Evolutionary conservation across 2,329 filamentous ascomycete genomes (phyloP), one percentile per base, ranked within the genome.

Genomic region (Didymella exigua): DNA sequence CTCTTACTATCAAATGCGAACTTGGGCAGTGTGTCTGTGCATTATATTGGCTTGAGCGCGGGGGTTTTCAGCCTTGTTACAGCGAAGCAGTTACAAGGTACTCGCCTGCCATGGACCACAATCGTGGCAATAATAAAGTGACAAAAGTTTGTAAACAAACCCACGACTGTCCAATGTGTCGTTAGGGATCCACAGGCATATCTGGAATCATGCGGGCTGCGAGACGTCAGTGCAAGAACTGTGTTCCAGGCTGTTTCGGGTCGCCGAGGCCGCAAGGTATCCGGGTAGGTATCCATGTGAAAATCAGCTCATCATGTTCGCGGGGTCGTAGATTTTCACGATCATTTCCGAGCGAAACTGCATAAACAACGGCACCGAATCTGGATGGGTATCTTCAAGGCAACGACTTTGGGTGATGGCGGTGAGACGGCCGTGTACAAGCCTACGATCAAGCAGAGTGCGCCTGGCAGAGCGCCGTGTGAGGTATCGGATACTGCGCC

Each of bases 241-340:
- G 51, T 62, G 64, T 67, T 60, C 49, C 61, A 69, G 59, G 38
- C 52, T 59, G 69, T 71, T 72, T 70, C 68, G 63, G 47, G 23
- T 41, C 51, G 24, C 43, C 34, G 21, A 48, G 38, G 43, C 31
- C 21, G 16, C 19, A 26, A 46, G 29, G 26, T 34, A 33, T 41
- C 52, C 45, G 36, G 52, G 46, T 24, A 41, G 52, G 46, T 24
- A 50, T 34, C 49, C 51, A 62, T 59, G 58, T 51, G 48, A 46
- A 40, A 19, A 52, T 52, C 49, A 26, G 49, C 33, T 24, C 31
- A 45, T 51, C 41, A 16, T 11, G 49, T 45, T 46, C 41, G 49
- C 34, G 41, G 49, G 27, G 49, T 37, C 40, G 13, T 8, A 16
- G 18, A 30, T 43, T 50, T 42, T 42, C 51, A 42, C 40, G 21